A percentile compares a stretch with the other conserved stretches of the same genome.
These are phyloP conservation scores for Apiotrichum domesticum DNA, from an alignment of 1,284 basidiomycete genomes.

Conservation along the genomic window DNA sequence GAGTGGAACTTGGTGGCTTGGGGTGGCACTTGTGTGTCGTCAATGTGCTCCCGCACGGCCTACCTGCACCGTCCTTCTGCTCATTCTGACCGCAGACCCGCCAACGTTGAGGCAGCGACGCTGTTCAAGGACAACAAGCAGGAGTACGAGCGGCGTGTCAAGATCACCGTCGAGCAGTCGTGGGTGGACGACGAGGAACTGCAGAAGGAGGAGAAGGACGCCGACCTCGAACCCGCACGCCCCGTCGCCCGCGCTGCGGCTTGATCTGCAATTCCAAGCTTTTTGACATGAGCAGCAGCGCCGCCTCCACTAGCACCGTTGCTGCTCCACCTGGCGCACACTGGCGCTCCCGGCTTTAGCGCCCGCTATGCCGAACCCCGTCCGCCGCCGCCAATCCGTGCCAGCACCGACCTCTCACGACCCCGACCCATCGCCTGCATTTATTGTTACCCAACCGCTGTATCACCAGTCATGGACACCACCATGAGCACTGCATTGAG, in stretches of 20 bases:
- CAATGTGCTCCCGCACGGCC: no score
- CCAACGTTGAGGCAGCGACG: constrained; percentile 95
- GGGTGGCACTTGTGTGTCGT: no score
- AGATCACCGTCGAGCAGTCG: constrained; percentile 47
- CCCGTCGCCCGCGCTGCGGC: constrained; percentile 2
- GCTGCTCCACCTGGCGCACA: no score
- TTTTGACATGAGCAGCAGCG: no score
- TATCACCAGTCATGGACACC: constrained; percentile 1
- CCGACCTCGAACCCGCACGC: neutral
- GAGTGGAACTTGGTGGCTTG: constrained; percentile 20
- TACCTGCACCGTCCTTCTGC: no score
- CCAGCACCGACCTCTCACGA: neutral
- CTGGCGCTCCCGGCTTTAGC: no score
- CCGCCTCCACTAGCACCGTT: no score
- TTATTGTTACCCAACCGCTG: constrained; percentile 3
- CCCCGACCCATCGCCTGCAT: neutral
- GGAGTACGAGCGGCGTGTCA: constrained; percentile 87
- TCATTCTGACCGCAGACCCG: constrained; percentile 58
- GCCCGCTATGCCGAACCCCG: no score
- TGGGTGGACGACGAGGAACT: constrained; percentile 35
- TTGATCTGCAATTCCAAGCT: neutral
- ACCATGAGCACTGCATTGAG: constrained; percentile 3
- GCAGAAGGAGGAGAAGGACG: constrained; percentile 20
- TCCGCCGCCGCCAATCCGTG: no score
- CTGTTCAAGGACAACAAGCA: constrained; percentile 98